Percentiles rank a stretch among this genome's conserved stretches.
phyloP scores from a whole-genome alignment of 2,329 filamentous ascomycete genomes.

The Alternaria ethzedia region DNA sequence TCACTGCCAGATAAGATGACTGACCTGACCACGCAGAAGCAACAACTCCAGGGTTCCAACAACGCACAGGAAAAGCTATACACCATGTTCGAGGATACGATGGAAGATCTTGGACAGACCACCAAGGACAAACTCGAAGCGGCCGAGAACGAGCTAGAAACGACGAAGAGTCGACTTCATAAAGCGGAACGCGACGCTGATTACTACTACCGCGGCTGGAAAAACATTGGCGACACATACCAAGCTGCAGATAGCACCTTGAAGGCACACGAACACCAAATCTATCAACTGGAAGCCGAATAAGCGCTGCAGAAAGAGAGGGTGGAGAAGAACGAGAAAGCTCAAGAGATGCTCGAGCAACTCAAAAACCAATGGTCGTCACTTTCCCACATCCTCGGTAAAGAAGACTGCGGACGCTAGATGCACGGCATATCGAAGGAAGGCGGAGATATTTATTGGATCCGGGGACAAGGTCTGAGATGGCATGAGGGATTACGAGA shows the following conservation, averaged over 20 bases:
- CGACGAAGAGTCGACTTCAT: too few species aligned
- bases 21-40: neutral
- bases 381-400: neutral
- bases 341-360: neutral
- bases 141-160: too few species aligned
- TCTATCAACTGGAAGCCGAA: too few species aligned
- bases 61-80: neutral
- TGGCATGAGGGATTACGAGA: rapidly evolving
- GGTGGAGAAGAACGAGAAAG: neutral
- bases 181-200: too few species aligned
- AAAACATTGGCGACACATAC: too few species aligned
- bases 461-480: rapidly evolving
- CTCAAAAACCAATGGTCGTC: neutral
- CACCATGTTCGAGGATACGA: neutral
- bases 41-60: neutral
- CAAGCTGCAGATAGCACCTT: too few species aligned
- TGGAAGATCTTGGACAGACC: too few species aligned
- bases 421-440: neutral
- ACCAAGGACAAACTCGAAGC: too few species aligned
- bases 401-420: neutral
- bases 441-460: rapidly evolving
- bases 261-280: too few species aligned
- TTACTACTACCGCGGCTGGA: too few species aligned
- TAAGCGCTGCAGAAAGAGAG: neutral
- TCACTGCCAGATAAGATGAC: neutral